phyloP scores from a whole-genome alignment of 768 basidiomycete species.

The Phylloporus sp. region DNA sequence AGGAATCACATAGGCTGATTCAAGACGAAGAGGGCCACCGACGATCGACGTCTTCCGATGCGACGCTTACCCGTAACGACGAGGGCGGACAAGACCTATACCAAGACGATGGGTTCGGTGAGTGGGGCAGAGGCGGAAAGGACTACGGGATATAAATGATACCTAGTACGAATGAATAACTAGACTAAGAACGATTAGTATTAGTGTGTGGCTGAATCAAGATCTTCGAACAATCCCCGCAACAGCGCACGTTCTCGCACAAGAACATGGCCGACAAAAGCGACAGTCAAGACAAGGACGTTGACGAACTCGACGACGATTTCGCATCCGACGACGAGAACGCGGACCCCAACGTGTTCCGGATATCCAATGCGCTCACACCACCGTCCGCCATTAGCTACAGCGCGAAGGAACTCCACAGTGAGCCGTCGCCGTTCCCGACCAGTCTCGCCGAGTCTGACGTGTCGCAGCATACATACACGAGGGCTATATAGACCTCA shows the following conservation, averaged over 20 bases:
- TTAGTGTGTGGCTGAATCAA: conserved; percentile 18
- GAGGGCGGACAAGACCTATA: conserved; percentile 11
- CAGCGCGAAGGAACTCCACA: conserved; percentile 44
- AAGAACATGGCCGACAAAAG: conserved; percentile 17
- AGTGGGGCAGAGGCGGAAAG: conserved; percentile 25
- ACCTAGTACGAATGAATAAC: neutral
- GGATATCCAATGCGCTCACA: conserved; percentile 39
- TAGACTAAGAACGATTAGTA: neutral
- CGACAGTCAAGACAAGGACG: conserved; percentile 34
- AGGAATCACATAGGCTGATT: conserved; percentile 45
- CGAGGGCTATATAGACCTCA: conserved; percentile 64
- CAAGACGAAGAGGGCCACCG: conserved; percentile 31
- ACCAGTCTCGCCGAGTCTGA: neutral
- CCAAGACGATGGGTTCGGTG: conserved; percentile 33
- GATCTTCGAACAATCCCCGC: neutral
- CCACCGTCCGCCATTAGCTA: conserved; percentile 40
- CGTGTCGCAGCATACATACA: conserved; percentile 53
- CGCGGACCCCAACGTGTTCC: conserved; percentile 40
- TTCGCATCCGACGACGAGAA: conserved; percentile 40
- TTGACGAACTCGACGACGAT: conserved; percentile 47
- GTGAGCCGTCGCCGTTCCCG: conserved; percentile 29
- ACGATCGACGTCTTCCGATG: conserved; percentile 35
- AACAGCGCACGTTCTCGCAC: neutral
- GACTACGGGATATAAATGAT: conserved; percentile 1
- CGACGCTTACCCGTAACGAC: conserved; percentile 29